Base-by-base conservation (phyloP, 192 early-diverging fungal genomes). In the Coemansia asiatica region DNA sequence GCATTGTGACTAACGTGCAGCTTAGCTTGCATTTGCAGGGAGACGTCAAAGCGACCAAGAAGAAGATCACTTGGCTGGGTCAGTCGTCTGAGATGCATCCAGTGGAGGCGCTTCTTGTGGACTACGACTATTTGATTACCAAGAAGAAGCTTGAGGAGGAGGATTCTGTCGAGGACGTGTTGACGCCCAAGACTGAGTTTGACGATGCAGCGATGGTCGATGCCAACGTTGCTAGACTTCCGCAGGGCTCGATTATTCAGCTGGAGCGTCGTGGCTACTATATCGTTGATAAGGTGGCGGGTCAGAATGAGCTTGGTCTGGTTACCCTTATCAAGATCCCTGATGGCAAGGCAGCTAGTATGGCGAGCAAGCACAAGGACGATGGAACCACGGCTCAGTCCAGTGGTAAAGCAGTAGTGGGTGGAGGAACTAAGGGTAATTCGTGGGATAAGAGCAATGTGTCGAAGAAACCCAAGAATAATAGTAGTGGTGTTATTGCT, bases 41-140 rank as follows among this genome's bases (percentile, higher is more conserved):
- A 58, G 96, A 99, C 74, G 96, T 96, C 70, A 98, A 97, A 74
- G 90, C 92, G 75, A 99, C 97, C 59, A 95, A 98, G 85, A 97
- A 95, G 88, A 98, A 98, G 89, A 74, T 99, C 56, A 96, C 96
- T 2, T 99, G 97, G 97, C 87, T 99, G 64, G 77, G 83, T 33
- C 82, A 84, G 56, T 71, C 76, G 27, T 77, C 84, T 35, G 84
- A 82, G 12, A 65, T 82, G 21, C 87, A 90, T 61, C 80, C 90
- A 4, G 85, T 89, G 6, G 81, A 88, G 57, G 83, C 87, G 9
- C 61, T 86, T 36, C 86, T 99, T 49, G 64, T 92, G 60, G 95
- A 98, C 76, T 98, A 93, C 74, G 96, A 98, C 75, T 98, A 98
- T 68, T 79, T 99, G 72, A 95, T 98, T 70, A 99, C 90, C 57